Base-by-base conservation (phyloP, 2,329 filamentous ascomycete species). In the Pseudopyricularia javanii region DNA sequence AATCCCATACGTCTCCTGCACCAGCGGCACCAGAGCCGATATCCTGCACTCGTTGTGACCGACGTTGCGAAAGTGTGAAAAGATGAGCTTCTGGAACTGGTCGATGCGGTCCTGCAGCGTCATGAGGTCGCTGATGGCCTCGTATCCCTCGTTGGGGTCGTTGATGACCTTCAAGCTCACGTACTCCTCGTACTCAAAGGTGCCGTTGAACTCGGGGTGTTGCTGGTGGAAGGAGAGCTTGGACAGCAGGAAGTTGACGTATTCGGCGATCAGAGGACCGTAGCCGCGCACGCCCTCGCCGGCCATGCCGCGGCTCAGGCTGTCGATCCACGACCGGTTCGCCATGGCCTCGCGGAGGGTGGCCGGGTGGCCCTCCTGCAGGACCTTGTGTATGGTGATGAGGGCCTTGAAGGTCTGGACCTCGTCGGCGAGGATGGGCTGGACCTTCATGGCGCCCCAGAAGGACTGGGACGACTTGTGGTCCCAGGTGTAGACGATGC, bases 401-500 rank as follows among this genome's bases (percentile, higher is more conserved):
- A 98, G 79, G 49, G 93, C 91, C 69, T 98, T 98, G 79, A 97
- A 98, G 4, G 93, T 97, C 74, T 98, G 93, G 37, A 98, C 85
- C 73, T 98, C 93, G 66, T 98, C 93, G 69, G 93, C 91, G 59
- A 97, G 81, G 64, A 98, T 90, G n/a, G 93, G 93, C 73, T 97
- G 91, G 63, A 97, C 91, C 82, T 98, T 98, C 79, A 98, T 94
- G 66, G 91, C 91, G 54, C 88, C 83, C 93, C 93, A 98, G 69
- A 98, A 98, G 65, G 91, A 88, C 66, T 83, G 78, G 43, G 91
- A 95, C 59, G 86, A 95, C 73, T 95, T 94, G 74, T 98, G 90
- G 71, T 98, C 93, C 93, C 93, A 98, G 55, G 91, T 97, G 70
- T 97, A 97, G 47, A 98, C 91, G 63, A 98, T 98, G 66, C 89